Evolutionary conservation across 768 basidiomycete genomes (phyloP).

Genomic region (Suillus subaureus): DNA sequence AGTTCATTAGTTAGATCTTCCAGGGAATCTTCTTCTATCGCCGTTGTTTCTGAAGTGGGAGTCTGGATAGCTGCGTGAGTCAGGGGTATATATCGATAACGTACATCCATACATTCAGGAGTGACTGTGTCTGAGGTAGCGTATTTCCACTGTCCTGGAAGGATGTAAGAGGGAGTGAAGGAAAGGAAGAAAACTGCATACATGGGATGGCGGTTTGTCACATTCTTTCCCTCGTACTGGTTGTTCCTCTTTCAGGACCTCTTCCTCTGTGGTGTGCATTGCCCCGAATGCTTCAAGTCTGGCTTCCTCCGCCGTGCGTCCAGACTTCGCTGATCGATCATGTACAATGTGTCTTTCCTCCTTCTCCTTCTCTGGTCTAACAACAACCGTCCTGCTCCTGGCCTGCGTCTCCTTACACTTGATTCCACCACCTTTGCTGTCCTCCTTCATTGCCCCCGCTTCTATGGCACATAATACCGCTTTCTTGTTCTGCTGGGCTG

Average conservation of each 20-base stretch:
- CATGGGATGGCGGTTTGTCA: not conserved
- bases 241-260: conserved; percentile 27
- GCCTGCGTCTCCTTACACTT: conserved; percentile 29
- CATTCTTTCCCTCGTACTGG: conserved; percentile 16
- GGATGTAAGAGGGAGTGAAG: not conserved
- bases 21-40: not conserved
- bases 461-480: not conserved
- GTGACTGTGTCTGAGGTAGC: not conserved
- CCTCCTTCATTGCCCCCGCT: conserved; percentile 11
- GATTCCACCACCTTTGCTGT: conserved; percentile 22
- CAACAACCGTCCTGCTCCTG: conserved; percentile 16
- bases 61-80: not conserved
- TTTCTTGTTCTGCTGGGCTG: conserved; percentile 10
- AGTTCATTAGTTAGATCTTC: not conserved
- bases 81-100: not conserved
- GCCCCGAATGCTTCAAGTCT: conserved; percentile 1
- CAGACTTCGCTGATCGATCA: conserved; percentile 26
- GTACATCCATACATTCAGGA: not conserved
- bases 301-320: conserved; percentile 15
- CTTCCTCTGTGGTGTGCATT: conserved; percentile 27
- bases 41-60: not conserved
- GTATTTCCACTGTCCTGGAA: not conserved
- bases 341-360: conserved; percentile 21
- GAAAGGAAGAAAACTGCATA: not conserved
- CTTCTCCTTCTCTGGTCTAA: conserved; percentile 16